Evolutionary conservation across 1,284 basidiomycete species (phyloP).

Genomic region (Phylloporus gajari): DNA sequence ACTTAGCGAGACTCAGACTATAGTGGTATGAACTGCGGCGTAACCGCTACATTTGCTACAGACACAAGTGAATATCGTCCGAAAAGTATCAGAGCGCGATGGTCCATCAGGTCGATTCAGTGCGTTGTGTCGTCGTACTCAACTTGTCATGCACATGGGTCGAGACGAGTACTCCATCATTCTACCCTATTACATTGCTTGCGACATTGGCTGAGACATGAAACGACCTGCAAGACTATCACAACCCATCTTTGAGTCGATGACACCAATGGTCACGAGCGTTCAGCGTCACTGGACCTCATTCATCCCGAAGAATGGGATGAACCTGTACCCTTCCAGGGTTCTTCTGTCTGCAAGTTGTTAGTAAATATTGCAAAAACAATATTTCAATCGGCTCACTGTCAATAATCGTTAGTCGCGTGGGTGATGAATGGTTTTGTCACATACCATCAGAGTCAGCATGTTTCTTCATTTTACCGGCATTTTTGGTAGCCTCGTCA

Average conservation of each 20-base stretch:
- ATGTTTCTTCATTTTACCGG: not conserved
- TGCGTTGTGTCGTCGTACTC: too few relatives aligned
- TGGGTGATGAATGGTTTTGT: not conserved
- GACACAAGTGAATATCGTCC: too few relatives aligned
- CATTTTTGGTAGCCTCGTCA: not conserved
- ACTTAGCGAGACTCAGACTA: too few relatives aligned
- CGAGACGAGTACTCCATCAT: not conserved
- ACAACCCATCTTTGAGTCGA: not conserved
- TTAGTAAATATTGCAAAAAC: not conserved
- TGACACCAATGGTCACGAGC: not conserved
- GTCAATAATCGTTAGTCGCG: not conserved
- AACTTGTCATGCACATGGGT: too few relatives aligned
- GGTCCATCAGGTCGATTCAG: too few relatives aligned
- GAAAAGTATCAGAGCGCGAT: too few relatives aligned
- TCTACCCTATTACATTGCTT: not conserved
- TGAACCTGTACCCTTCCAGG: not conserved
- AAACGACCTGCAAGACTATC: not conserved
- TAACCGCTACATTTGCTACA: too few relatives aligned
- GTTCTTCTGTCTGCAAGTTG: not conserved
- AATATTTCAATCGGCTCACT: not conserved
- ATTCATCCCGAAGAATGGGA: not conserved
- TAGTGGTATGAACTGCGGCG: too few relatives aligned
- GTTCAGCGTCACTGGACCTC: too few relatives aligned
- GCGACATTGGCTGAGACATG: not conserved
- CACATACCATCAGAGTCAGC: not conserved